Base-by-base conservation (phyloP, 2,329 filamentous ascomycete species). In the Trichoderma guizhouense region DNA sequence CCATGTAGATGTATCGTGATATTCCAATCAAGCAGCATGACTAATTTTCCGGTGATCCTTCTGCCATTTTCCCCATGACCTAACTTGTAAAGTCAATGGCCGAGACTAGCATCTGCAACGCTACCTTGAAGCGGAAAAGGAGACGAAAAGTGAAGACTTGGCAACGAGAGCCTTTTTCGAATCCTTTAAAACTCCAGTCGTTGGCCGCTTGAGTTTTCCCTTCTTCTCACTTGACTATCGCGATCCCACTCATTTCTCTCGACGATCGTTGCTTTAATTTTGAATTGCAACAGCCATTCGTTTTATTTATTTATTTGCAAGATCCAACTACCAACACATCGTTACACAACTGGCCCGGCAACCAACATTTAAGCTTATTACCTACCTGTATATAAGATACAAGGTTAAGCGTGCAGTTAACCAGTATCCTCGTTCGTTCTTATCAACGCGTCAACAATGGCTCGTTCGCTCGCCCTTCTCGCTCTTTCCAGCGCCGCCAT, bases 391-490 rank as follows among this genome's bases (percentile, higher is more conserved):
- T 39, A 39, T 39, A 39, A 39, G 15, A 43, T 43, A 18, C 36
- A 2, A 43, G 39, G 39, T 43, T 9, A 18, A 39, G 51, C n/a
- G 21, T 11, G 30, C 21, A 28, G 9, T 12, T n/a, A 15, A 21
- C n/a, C 63, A 55, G 26, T 24, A 11, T 7, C 21, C 30, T 62
- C 57, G n/a, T 51, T 55, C 24, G 30, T 43, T 26, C 43, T 21
- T 12, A 43, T 43, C 61, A 55, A 30, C 26, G 12, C 36, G 15
- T 58, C 55, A 58, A 32, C 34, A 32, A 72, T 73, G 72, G 53
- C 47, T 63, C 77, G 76, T 65, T 75, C 75, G 55, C 71, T 78
- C 64, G 74, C 75, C 65, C 72, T 79, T 36, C 72, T 81, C 70
- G 75, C 75, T 62, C 60, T 76, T 36, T 70, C 73, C n/a, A 71